These are phyloP conservation scores for Penicillium lividum DNA, from an alignment of 495 filamentous ascomycete genomes.

Conservation along the genomic window DNA sequence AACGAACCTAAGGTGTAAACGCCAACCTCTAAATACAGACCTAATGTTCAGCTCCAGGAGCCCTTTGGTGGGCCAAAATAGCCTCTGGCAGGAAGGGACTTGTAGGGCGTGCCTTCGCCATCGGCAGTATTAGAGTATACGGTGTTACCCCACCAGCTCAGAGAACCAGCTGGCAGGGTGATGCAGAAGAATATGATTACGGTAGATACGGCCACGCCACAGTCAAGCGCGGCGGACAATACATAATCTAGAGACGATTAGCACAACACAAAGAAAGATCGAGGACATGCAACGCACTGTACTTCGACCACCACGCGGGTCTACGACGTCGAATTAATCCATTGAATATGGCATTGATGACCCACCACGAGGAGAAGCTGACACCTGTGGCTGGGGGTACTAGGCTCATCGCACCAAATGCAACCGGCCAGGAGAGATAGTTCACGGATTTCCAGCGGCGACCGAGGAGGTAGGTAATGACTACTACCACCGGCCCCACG, in stretches of 20 bases:
- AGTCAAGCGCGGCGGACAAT: slow-evolving; percentile 60
- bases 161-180: slow-evolving; percentile 59
- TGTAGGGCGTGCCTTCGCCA: slow-evolving; percentile 45
- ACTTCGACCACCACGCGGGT: slow-evolving; percentile 67
- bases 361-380: slow-evolving; percentile 69
- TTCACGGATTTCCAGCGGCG: slow-evolving; percentile 53
- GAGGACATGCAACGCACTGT: slow-evolving; percentile 48
- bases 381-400: slow-evolving; percentile 70
- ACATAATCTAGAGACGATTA: slow-evolving; percentile 60
- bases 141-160: slow-evolving; percentile 71
- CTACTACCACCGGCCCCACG: slow-evolving; percentile 56
- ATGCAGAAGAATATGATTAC: slow-evolving; percentile 70
- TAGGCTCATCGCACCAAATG: slow-evolving; percentile 64
- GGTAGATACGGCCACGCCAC: slow-evolving; percentile 62
- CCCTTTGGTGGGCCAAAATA: slow-evolving; percentile 62
- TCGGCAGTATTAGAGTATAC: slow-evolving; percentile 50
- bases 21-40: neutral
- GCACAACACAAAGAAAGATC: slow-evolving; percentile 41
- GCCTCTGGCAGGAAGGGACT: slow-evolving; percentile 42
- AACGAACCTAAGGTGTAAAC: neutral
- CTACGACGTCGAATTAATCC: slow-evolving; percentile 55
- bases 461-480: slow-evolving; percentile 57
- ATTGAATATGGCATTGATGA: slow-evolving; percentile 67
- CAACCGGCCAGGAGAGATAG: slow-evolving; percentile 64
- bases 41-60: slow-evolving; percentile 33